Base-by-base conservation (phyloP, 257 asterid genomes). In the Solanum paucissectum region DNA sequence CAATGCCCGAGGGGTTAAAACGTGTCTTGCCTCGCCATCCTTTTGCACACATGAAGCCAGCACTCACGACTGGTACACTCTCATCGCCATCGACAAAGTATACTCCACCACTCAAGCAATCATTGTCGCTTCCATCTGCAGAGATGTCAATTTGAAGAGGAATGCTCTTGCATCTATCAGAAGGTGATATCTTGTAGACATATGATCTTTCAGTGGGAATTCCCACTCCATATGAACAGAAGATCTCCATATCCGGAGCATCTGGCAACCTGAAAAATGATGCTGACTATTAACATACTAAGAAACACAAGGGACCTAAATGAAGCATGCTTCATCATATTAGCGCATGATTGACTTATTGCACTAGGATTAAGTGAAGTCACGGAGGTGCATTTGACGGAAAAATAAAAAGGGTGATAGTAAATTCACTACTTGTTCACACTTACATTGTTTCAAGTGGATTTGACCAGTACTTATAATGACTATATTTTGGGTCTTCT, bases 401-500 rank as follows among this genome's bases (percentile, higher is more conserved):
- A 44, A 27, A 34, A 27, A 44, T 79, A 38, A 37, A 27, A 25
- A 9, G n/a, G 9, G 40, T 5, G 14, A 81, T 14, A 9, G 37
- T 82, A 49, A 10, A 10, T 20, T 82, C 68, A 20, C 69, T 82
- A 82, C 32, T 6, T 38, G 25, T 52, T 60, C 7, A 27, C 44
- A 72, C 96, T 95, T 92, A 95, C 98, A 88, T 91, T 86, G 95
- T 95, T 89, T 95, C 99, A 13, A 97, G 98, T 23, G 99, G 99
- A 94, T 95, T 95, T 20, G 99, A 97, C 99, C 99, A 95, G 86
- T 93, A 95, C 91, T 95, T 97, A 88, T 93, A 92, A 83, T 95
- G 98, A 74, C 90, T 74, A 84, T 97, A 95, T 85, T 94, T 97
- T 1, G 95, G 98, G 87, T 97, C 98, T 32, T 92, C 93, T 52